Conservation (phyloP, 257 asterid species). For the Ajuga chamaepitys region DNA sequence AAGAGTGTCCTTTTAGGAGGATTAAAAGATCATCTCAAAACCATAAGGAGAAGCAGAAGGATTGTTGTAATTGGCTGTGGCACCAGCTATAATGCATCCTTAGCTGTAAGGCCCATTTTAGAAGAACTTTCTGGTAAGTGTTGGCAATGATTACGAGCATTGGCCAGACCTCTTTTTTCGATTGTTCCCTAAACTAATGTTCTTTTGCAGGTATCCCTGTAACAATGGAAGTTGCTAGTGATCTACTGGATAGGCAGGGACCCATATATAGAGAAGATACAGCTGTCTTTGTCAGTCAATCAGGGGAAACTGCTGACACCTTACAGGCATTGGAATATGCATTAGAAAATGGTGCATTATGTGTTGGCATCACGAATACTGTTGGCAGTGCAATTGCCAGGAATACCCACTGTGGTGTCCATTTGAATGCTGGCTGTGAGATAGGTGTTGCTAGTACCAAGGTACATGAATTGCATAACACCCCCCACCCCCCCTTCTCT, state of each 20-base stretch:
- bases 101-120: slow-evolving; percentile 82
- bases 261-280: slow-evolving; percentile 94
- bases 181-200: slow-evolving; percentile 1
- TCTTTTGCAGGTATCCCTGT: slow-evolving; percentile 70
- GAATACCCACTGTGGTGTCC: slow-evolving; percentile 91
- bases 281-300: slow-evolving; percentile 87
- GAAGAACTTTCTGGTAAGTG: slow-evolving; percentile 91
- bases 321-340: slow-evolving; percentile 86
- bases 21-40: slow-evolving; percentile 81
- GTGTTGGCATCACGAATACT: slow-evolving; percentile 95
- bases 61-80: slow-evolving; percentile 92
- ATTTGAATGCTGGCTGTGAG: slow-evolving; percentile 94
- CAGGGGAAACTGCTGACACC: slow-evolving; percentile 98
- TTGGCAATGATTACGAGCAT: neutral
- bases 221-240: slow-evolving; percentile 95
- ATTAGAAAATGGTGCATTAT: slow-evolving; percentile 79
- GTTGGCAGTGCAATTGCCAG: slow-evolving; percentile 98
- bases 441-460: slow-evolving; percentile 97
- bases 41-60: slow-evolving; percentile 90
- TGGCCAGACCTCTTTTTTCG: neutral
- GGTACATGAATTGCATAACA: slow-evolving; percentile 29
- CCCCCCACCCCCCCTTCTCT: neutral
- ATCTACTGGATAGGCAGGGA: slow-evolving; percentile 89
- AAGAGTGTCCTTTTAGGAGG: slow-evolving; percentile 94
- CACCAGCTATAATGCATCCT: slow-evolving; percentile 91